phyloP scores from a whole-genome alignment of 768 basidiomycete species.

The Cystoderma amianthinum region DNA sequence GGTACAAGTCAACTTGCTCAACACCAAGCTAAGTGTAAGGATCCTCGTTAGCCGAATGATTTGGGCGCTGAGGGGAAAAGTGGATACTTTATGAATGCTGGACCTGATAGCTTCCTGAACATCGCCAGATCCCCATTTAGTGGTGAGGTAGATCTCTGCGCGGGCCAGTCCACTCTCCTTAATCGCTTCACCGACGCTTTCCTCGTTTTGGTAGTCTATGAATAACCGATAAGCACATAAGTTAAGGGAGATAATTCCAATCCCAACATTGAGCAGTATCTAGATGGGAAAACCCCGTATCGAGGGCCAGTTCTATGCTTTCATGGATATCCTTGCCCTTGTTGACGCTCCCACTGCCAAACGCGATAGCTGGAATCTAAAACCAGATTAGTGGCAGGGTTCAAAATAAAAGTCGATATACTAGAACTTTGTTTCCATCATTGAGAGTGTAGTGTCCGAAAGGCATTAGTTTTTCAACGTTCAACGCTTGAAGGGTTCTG shows the following conservation, averaged over 20 bases:
- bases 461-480: conserved; percentile 22
- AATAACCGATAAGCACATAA: too few relatives aligned
- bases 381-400: not conserved
- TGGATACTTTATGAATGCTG: conserved; percentile 30
- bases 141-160: conserved; percentile 42
- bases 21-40: conserved; percentile 44
- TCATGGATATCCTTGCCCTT: conserved; percentile 42
- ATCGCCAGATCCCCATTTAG: conserved; percentile 41
- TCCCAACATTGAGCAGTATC: conserved; percentile 59
- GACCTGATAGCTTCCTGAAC: conserved; percentile 31
- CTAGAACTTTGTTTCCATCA: conserved; percentile 29
- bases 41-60: not conserved
- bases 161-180: conserved; percentile 39
- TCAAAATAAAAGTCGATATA: not conserved
- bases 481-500: not conserved
- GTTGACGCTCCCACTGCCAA: conserved; percentile 47
- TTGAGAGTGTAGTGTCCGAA: conserved; percentile 29
- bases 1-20: conserved; percentile 60
- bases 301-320: conserved; percentile 50
- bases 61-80: conserved; percentile 1
- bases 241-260: too few relatives aligned
- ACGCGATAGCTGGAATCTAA: conserved; percentile 60
- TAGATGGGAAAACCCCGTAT: conserved; percentile 55
- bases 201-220: conserved; percentile 15
- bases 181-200: conserved; percentile 30